Evolutionary conservation across 305 asterid species (phyloP), one percentile per base, ranked within the genome.

Genomic region (Nicotiana rustica): DNA sequence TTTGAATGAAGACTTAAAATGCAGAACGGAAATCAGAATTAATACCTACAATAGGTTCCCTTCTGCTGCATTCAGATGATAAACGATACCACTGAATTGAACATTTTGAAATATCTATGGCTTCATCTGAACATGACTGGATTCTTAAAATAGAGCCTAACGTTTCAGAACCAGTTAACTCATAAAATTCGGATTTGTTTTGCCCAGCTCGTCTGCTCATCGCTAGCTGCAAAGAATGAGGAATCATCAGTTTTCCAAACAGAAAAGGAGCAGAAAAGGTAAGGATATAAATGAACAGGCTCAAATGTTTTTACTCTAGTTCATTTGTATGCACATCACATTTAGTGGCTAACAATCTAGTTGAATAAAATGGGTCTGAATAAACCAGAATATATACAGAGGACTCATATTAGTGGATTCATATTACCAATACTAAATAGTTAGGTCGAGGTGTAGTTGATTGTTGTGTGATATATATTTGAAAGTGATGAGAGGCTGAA

Each of bases 31-130:
- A 82, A 38, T 21, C 12, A 69, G 36, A 68, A 55, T 29, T 77
- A 69, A 57, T 88, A 96, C 99, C 99, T 82, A 89, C 73, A 57
- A 96, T 94, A 68, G 97, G 96, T 78, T 96, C 99, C 83, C 99
- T 89, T 80, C 99, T 91, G 90, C 98, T 96, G 87, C 97, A 93
- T 83, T 96, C 95, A 78, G 97, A 90, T 60, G 97, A 93, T 86
- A 96, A 85, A 31, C 99, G 99, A 82, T 88, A 91, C 99, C 99
- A 96, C 65, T 96, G 99, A 87, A 92, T 77, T 2, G 90, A 86
- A 85, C 97, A 94, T 89, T 90, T 96, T 21, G 91, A 89, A 86
- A 93, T 96, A 82, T 96, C 98, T 49, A 86, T 62, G 69, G 97
- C 95, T 78, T 92, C 92, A n/a, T 91, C 91, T 66, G 96, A 89